Percentiles rank a stretch among this genome's conserved stretches.
These are phyloP conservation scores for Pestalotiopsis sp. DNA, from an alignment of 2,329 filamentous ascomycete genomes.

Conservation along the genomic window DNA sequence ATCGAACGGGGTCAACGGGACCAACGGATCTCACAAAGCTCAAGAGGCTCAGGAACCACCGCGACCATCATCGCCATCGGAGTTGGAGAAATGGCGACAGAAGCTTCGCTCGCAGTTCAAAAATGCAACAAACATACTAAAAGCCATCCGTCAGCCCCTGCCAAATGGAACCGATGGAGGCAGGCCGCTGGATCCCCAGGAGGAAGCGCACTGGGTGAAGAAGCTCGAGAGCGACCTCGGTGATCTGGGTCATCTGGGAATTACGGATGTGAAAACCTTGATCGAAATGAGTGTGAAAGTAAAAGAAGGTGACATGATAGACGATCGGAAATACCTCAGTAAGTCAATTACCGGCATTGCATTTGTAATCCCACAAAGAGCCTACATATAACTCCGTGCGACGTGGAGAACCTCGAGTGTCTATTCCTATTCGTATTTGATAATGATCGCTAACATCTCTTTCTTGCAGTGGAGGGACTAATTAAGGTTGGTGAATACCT, in stretches of 20 bases:
- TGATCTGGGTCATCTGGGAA: neutral
- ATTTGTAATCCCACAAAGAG: neutral
- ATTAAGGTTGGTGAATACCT: neutral
- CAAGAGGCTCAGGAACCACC: neutral
- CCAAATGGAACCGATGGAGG: neutral
- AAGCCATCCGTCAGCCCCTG: neutral
- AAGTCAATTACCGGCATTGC: neutral
- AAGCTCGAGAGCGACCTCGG: conserved; percentile 1
- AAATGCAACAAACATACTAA: neutral
- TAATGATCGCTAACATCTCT: neutral
- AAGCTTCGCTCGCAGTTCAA: neutral
- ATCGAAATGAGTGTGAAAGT: neutral
- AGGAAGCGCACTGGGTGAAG: neutral
- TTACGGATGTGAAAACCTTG: conserved; percentile 4
- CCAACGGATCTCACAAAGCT: neutral
- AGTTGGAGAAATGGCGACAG: neutral
- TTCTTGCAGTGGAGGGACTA: neutral
- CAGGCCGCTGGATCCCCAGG: neutral
- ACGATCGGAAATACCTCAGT: neutral
- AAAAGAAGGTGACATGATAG: neutral
- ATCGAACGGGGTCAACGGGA: neutral
- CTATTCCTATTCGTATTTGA: too few species aligned
- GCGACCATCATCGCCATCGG: neutral
- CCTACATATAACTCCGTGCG: neutral
- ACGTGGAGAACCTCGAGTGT: neutral